Conservation (phyloP, 106 monocot genomes). For the Dendrobium officinale region DNA sequence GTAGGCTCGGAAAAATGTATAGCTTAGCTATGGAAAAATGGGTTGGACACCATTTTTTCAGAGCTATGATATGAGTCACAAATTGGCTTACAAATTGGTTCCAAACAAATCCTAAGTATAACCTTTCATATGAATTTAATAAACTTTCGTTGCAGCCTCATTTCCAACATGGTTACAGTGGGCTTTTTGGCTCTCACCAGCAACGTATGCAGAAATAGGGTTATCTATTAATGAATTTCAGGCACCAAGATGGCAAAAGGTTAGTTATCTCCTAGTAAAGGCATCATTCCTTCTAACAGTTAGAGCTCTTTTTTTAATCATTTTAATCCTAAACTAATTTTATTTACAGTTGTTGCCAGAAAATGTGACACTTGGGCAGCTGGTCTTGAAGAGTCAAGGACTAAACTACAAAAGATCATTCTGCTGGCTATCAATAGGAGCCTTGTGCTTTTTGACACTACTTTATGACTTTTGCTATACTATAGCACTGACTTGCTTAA, state of each 20-base stretch:
- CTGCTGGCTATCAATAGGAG: slow-evolving; percentile 21
- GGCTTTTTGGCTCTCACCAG: slow-evolving; percentile 20
- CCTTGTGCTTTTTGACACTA: slow-evolving; percentile 12
- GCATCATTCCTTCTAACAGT: not conserved
- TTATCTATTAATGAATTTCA: slow-evolving; percentile 17
- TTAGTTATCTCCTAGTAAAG: not conserved
- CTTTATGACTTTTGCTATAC: slow-evolving; percentile 10
- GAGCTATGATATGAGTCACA: too few relatives aligned
- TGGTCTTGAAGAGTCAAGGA: slow-evolving; percentile 8
- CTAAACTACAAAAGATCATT: slow-evolving; percentile 3
- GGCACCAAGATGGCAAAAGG: slow-evolving; percentile 25
- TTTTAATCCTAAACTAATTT: not conserved
- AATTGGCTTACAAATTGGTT: too few relatives aligned
- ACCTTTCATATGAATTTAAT: not conserved
- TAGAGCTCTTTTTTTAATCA: not conserved
- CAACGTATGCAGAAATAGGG: slow-evolving; percentile 22
- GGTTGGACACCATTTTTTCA: not conserved
- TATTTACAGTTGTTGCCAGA: not conserved
- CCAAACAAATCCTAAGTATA: not conserved
- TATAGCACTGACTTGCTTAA: slow-evolving; percentile 15
- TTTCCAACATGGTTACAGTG: slow-evolving; percentile 16
- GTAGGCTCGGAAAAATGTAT: not conserved
- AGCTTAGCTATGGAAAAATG: not conserved
- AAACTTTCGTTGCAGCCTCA: slow-evolving; percentile 9
- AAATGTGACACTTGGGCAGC: slow-evolving; percentile 10